Evolutionary conservation across 2,329 filamentous ascomycete genomes (phyloP), one percentile per base, ranked within the genome.

Genomic region (Rhinocladiella mackenziei): DNA sequence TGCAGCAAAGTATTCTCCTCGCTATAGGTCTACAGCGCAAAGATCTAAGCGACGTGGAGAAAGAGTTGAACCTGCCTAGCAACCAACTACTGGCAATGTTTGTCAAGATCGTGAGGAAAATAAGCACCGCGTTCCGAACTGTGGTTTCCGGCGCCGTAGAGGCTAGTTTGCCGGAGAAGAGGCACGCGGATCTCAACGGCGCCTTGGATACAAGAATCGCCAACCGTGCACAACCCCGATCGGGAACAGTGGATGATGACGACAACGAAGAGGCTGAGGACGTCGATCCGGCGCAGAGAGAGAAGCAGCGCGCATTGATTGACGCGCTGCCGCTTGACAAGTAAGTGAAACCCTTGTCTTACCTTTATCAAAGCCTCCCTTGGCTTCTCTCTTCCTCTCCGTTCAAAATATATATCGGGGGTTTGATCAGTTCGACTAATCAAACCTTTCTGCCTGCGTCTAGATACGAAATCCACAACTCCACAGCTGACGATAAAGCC

Each of bases 41-140:
- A 70, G 83, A 85, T 28, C 72, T 98, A 19, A 86, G 92, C 10
- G 77, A 78, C 9, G 70, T 96, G 6, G 84, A 89, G 50, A 80
- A 83, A 51, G 92, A 98, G 60, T 68, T 95, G 2, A 76, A 75
- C 5, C 69, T 96, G 4, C 80, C 79, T 1, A 76, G 80, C 2
- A 83, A 81, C 32, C 92, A 97, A 68, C 72, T 96, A 3, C 74
- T 98, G 51, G 89, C 91, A 49, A 94, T 97, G 84, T 97, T 98
- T 66, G 87, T 95, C 64, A 98, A 98, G 73, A 84, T 95, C 49
- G 76, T 96, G 48, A 81, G 89, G 54, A 97, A 97, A 70, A 77
- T 95, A 28, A 85, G 85, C 2, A 74, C 77, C 2, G 79, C 89
- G 61, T 92, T 98, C 67, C 78, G 81, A 22, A 71, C 75, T 3